Conservation (phyloP, 768 basidiomycete species). For the Exsudoporus frostii region DNA sequence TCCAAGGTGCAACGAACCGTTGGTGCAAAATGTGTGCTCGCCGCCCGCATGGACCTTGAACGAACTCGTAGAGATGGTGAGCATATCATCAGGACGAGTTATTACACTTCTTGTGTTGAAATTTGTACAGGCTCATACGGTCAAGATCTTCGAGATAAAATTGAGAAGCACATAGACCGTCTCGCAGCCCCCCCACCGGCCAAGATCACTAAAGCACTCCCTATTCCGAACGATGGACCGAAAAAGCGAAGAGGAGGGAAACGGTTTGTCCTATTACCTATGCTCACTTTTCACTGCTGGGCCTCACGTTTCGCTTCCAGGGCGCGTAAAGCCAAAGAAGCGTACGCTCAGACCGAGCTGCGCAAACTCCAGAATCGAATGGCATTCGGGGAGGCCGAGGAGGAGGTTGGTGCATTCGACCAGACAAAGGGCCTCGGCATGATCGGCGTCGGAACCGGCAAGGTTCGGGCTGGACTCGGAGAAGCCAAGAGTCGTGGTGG, state of each 20-base stretch:
- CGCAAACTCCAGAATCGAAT: constrained; percentile 97
- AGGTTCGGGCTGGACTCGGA: constrained; percentile 82
- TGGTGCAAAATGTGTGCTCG: constrained; percentile 86
- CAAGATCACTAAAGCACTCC: constrained; percentile 90
- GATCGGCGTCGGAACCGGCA: constrained; percentile 85
- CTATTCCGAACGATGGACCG: constrained; percentile 91
- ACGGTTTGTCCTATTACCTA: constrained; percentile 50
- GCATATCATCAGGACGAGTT: constrained; percentile 9
- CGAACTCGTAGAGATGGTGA: constrained; percentile 76
- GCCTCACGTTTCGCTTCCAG: constrained; percentile 37
- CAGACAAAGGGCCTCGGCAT: constrained; percentile 98
- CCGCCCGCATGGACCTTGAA: constrained; percentile 93
- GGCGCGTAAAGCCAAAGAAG: constrained; percentile 97
- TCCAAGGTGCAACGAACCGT: constrained; percentile 91
- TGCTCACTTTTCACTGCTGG: background rate
- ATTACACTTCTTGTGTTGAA: background rate
- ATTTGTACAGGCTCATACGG: constrained; percentile 67
- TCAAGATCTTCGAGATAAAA: constrained; percentile 71
- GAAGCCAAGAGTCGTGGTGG: constrained; percentile 90
- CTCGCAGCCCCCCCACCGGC: constrained; percentile 91
- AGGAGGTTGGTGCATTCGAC: constrained; percentile 95
- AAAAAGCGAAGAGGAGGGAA: constrained; percentile 96
- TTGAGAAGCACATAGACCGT: constrained; percentile 90
- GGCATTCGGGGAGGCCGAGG: constrained; percentile 92
- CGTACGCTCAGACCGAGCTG: constrained; percentile 93